Evolutionary conservation across 1,284 basidiomycete species (phyloP).

Genomic region (Heliocybe sulcata): DNA sequence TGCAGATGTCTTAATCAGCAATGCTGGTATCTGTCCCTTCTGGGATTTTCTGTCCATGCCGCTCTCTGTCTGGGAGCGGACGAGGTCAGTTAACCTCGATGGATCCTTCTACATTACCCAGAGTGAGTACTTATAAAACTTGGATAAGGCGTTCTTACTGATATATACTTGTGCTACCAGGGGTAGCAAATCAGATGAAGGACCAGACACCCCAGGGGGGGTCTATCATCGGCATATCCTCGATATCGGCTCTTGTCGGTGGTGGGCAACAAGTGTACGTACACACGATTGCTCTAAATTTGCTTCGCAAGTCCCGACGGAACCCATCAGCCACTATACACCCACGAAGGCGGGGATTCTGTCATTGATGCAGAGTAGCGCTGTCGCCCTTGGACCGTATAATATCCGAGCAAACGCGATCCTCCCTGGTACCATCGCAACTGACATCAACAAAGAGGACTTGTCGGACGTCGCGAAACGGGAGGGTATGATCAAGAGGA

Average conservation of each 20-base stretch:
- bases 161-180: conserved; percentile 22
- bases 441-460: conserved; percentile 76
- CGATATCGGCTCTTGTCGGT: conserved; percentile 74
- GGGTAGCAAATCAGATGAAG: conserved; percentile 75
- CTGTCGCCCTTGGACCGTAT: conserved; percentile 70
- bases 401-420: conserved; percentile 69
- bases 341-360: conserved; percentile 80
- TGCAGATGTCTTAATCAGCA: conserved; percentile 52
- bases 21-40: conserved; percentile 81
- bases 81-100: conserved; percentile 71
- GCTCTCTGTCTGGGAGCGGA: conserved; percentile 59
- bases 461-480: conserved; percentile 56
- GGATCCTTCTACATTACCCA: conserved; percentile 75
- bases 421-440: conserved; percentile 69
- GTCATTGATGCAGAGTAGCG: conserved; percentile 79
- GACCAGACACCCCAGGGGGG: conserved; percentile 64
- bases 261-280: conserved; percentile 63
- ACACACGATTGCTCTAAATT: not conserved
- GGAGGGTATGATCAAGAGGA: conserved; percentile 60
- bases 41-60: conserved; percentile 76
- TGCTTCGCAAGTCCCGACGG: conserved; percentile 2
- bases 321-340: conserved; percentile 55
- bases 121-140: conserved; percentile 26
- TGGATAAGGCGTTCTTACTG: not conserved
- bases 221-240: conserved; percentile 70